Percentiles rank a stretch among this genome's conserved stretches.
Evolutionary conservation across 495 filamentous ascomycete genomes (phyloP).

Genomic region (Hapsidospora chrysogenum): DNA sequence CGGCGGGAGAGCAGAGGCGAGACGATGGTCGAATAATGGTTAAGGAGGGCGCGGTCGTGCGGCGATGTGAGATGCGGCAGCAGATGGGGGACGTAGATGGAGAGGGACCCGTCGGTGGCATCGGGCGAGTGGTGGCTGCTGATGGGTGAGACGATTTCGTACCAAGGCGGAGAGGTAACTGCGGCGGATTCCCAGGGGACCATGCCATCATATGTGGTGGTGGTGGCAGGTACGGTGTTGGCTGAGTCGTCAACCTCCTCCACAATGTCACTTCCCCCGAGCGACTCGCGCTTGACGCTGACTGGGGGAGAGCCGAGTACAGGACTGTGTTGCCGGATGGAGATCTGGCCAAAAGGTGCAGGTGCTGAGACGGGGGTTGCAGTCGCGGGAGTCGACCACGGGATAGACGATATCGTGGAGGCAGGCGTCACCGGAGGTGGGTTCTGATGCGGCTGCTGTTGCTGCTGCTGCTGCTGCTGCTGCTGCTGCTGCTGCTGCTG

Average conservation of each 20-base stretch:
- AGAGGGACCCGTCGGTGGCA: neutral
- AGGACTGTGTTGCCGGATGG: neutral
- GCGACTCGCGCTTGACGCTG: neutral
- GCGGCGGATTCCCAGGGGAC: neutral
- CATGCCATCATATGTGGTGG: neutral
- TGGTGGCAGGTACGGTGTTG: neutral
- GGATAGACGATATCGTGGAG: neutral
- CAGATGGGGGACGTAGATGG: neutral
- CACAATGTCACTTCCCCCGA: too few species aligned
- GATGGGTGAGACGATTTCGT: neutral
- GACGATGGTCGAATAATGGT: slow-evolving; percentile 2
- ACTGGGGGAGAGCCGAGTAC: neutral
- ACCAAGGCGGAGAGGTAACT: neutral
- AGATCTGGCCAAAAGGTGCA: neutral
- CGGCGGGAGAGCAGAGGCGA: slow-evolving; percentile 2
- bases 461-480: too few species aligned
- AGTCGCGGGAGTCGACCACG: neutral
- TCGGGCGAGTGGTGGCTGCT: neutral
- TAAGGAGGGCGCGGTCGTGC: slow-evolving; percentile 1
- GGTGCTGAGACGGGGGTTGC: neutral
- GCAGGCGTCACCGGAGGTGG: neutral
- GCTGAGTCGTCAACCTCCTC: neutral
- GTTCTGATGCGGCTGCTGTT: too few species aligned
- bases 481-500: too few species aligned
- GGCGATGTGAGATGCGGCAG: neutral